Base-by-base conservation (phyloP, 805 yeast species). In the Sungouiella thailandica region DNA sequence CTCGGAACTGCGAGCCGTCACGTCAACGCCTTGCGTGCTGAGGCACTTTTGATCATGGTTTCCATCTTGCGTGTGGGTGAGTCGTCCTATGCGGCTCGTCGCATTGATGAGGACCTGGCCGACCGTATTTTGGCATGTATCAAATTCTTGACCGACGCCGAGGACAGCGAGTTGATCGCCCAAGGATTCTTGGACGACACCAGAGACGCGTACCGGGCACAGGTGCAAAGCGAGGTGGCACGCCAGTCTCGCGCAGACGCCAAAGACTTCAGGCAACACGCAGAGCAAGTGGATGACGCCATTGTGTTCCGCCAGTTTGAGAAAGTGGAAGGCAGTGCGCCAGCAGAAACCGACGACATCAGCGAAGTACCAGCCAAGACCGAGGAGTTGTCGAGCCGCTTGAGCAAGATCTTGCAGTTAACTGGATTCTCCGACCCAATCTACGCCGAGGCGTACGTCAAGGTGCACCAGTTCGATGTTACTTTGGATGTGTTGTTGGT, bases 371-470 rank as follows among this genome's bases (percentile, higher is more conserved):
- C 74, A 4, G 58, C 71, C 5, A 74, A 71, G 44, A 68, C 68
- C 41, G 83, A 74, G 49, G 76, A 78, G 30, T 64, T 80, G 41
- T 68, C 84, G 5, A 87, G 96, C 1, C 83, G 86, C 62, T 73
- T 93, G 53, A 83, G 78, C 59, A 88, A 86, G 59, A 84, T 94
- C 50, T 80, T 87, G 31, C 97, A 86, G 57, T 74, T 93, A 47
- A 90, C 98, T n/a, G 99, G 99, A 12, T 93, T 88, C 61, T 84
- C 96, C 0, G 99, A 93, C 58, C 95, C 97, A 14, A 94, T 93
- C 22, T 93, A 93, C 57, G 97, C 96, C 5, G 99, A 93, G 65
- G 98, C 97, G 1, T 86, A 83, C 53, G 86, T 93, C 46, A 85
- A 85, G 46, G 93, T 87, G n/a, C 95, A 89, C 52, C 97, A 94